Conservation (phyloP, 768 basidiomycete species). For the Polyporus arcularius region DNA sequence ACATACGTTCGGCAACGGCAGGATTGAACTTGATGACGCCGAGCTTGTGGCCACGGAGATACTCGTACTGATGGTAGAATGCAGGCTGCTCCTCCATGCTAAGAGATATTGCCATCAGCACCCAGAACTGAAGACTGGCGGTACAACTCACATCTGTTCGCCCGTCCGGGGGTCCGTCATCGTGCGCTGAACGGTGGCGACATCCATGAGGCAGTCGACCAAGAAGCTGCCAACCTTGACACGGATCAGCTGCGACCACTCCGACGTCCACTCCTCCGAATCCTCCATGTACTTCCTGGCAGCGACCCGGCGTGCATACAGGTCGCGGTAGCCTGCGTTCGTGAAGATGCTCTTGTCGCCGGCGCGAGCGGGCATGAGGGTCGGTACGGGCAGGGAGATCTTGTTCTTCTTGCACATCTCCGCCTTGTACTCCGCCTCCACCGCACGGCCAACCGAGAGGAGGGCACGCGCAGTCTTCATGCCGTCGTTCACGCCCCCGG, state of each 20-base stretch:
- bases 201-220: slow-evolving; percentile 81
- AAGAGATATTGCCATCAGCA: slow-evolving; percentile 11
- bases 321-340: slow-evolving; percentile 55
- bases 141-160: slow-evolving; percentile 53
- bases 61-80: slow-evolving; percentile 91
- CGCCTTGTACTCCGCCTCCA: slow-evolving; percentile 91
- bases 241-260: slow-evolving; percentile 80
- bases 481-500: slow-evolving; percentile 76
- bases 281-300: slow-evolving; percentile 66
- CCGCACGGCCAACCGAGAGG: slow-evolving; percentile 74
- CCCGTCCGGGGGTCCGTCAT: slow-evolving; percentile 59
- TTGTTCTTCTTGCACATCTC: slow-evolving; percentile 70
- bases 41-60: slow-evolving; percentile 90
- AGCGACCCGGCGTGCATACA: slow-evolving; percentile 65
- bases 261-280: slow-evolving; percentile 71
- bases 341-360: slow-evolving; percentile 52
- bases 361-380: slow-evolving; percentile 19
- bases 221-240: slow-evolving; percentile 82
- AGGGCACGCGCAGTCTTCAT: slow-evolving; percentile 90
- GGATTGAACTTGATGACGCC: slow-evolving; percentile 89
- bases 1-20: slow-evolving; percentile 72
- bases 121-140: background rate
- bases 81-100: slow-evolving; percentile 85
- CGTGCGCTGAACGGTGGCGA: slow-evolving; percentile 72
- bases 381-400: slow-evolving; percentile 40